These are phyloP conservation scores for Amphibolis antarctica DNA, from an alignment of 106 monocot species.

Conservation along the genomic window DNA sequence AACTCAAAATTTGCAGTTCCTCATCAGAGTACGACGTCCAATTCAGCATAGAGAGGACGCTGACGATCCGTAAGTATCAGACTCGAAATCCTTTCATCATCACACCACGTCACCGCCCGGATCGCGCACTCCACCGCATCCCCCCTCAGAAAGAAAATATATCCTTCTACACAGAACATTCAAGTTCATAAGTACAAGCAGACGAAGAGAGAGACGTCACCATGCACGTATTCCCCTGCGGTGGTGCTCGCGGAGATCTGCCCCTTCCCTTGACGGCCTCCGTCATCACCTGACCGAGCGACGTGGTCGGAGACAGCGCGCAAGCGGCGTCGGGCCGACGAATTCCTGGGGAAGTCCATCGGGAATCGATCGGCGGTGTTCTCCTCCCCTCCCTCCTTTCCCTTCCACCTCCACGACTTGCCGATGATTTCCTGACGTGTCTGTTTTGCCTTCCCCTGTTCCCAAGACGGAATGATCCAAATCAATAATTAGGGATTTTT, in stretches of 20 bases:
- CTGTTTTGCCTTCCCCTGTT: too few relatives aligned
- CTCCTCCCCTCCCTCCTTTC: too few relatives aligned
- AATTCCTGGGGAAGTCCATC: neutral
- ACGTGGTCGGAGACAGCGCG: slow-evolving; percentile 1
- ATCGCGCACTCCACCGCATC: neutral
- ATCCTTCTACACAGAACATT: too few relatives aligned
- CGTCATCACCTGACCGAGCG: neutral
- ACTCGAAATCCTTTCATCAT: neutral
- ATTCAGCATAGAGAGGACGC: too few relatives aligned
- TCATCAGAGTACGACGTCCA: too few relatives aligned
- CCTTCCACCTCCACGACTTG: too few relatives aligned
- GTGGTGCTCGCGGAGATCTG: neutral
- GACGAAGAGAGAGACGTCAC: neutral
- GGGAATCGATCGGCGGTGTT: neutral
- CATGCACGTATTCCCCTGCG: slow-evolving; percentile 8
- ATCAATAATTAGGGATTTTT: too few relatives aligned
- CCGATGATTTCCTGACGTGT: too few relatives aligned
- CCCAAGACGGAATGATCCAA: too few relatives aligned
- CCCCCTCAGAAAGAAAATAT: neutral
- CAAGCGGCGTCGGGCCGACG: neutral
- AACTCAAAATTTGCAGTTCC: too few relatives aligned
- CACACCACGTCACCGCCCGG: neutral
- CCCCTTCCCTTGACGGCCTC: neutral
- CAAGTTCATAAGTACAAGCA: neutral
- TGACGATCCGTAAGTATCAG: neutral